A percentile compares a stretch with the other conserved stretches of the same genome.
phyloP scores from a whole-genome alignment of 345 rosid genomes.

The Populus ilicifolia region DNA sequence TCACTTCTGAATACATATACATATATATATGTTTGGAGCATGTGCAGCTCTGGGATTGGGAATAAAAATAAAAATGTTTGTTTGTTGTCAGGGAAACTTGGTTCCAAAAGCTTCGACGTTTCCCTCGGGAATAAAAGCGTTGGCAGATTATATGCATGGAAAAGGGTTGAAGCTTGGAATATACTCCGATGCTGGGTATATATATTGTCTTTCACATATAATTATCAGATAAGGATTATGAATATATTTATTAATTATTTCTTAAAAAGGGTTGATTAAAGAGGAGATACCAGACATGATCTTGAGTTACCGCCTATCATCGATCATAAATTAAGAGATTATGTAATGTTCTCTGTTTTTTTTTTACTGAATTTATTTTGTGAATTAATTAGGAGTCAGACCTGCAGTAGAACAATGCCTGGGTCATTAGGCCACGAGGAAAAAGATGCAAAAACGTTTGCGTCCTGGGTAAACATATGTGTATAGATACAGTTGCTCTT shows the following conservation, averaged over 20 bases:
- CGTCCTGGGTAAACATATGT: slow-evolving; percentile 56
- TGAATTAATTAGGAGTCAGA: slow-evolving; percentile 43
- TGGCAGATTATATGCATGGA: slow-evolving; percentile 76
- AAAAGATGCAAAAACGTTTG: slow-evolving; percentile 81
- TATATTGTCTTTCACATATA: no score
- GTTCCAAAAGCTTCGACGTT: slow-evolving; percentile 59
- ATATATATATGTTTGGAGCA: background rate
- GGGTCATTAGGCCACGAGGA: slow-evolving; percentile 86
- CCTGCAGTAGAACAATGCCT: slow-evolving; percentile 79
- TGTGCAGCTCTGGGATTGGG: background rate
- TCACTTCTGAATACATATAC: background rate
- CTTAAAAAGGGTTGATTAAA: no score
- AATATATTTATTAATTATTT: background rate
- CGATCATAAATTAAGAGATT: no score
- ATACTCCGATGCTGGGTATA: slow-evolving; percentile 85
- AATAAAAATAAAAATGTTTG: no score
- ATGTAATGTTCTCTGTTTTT: no score
- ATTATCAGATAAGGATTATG: background rate
- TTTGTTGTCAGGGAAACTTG: slow-evolving; percentile 47
- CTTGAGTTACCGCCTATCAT: no score
- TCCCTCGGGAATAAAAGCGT: slow-evolving; percentile 77
- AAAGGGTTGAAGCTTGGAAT: slow-evolving; percentile 92
- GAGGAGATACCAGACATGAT: no score
- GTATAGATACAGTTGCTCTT: background rate
- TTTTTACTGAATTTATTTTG: background rate